Evolutionary conservation across 176 grass and related monocot species (phyloP).

Genomic region (Thinopyrum elongatum): DNA sequence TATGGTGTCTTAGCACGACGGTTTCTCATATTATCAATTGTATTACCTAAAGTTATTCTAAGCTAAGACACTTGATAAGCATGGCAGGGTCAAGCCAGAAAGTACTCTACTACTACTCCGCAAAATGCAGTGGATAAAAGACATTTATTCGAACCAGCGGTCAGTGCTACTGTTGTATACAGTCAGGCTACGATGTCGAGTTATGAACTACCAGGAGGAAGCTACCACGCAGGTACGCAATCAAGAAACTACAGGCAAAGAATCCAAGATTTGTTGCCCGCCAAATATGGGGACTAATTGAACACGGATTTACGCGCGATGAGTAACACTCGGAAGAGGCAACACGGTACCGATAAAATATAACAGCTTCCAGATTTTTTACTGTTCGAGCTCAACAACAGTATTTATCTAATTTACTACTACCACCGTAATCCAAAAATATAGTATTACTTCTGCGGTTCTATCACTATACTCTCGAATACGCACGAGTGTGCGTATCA

Average conservation of each 20-base stretch:
- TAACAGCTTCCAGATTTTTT: no score
- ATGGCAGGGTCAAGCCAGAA: no score
- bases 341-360: no score
- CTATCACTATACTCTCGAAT: no score
- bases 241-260: conserved; percentile 13
- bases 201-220: neutral
- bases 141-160: conserved; percentile 1
- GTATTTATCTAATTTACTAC: neutral
- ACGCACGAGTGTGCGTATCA: no score
- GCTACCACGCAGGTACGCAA: neutral
- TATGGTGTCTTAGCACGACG: neutral
- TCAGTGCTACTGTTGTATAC: neutral
- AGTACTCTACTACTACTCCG: no score
- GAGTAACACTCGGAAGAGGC: no score
- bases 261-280: neutral
- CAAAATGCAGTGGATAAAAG: neutral
- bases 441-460: no score
- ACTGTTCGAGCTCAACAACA: neutral
- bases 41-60: neutral
- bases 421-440: neutral
- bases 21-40: neutral
- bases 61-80: neutral
- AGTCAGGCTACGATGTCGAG: neutral
- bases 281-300: neutral
- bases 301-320: neutral